phyloP scores from a whole-genome alignment of 768 basidiomycete genomes.

The Tephrocybe sp. region DNA sequence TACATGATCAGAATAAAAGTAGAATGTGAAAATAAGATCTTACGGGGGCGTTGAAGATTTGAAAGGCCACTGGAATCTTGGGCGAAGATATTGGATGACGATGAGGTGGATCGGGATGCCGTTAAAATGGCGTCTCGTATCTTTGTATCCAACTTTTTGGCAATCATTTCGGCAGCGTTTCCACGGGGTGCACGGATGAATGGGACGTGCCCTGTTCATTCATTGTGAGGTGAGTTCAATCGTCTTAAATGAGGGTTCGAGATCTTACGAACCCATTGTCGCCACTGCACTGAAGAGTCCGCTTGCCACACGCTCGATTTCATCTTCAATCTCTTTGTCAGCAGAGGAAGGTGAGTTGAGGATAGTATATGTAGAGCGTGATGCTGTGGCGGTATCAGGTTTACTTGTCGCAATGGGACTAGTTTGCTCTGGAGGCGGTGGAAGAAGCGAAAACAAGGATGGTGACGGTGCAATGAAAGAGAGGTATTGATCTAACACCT shows the following conservation, averaged over 20 bases:
- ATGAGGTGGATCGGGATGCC: slow-evolving; percentile 53
- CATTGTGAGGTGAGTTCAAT: slow-evolving; percentile 3
- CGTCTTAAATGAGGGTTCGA: background rate
- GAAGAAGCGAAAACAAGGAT: slow-evolving; percentile 87
- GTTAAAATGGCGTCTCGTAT: slow-evolving; percentile 82
- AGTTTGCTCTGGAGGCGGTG: slow-evolving; percentile 43
- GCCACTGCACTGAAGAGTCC: slow-evolving; percentile 91
- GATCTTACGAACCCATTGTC: slow-evolving; percentile 65
- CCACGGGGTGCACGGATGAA: slow-evolving; percentile 93
- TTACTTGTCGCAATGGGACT: slow-evolving; percentile 32
- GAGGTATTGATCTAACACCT: slow-evolving; percentile 96
- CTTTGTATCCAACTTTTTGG: slow-evolving; percentile 89
- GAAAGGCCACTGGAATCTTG: slow-evolving; percentile 83
- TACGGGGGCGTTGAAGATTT: slow-evolving; percentile 85
- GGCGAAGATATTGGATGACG: slow-evolving; percentile 60
- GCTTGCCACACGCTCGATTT: slow-evolving; percentile 87
- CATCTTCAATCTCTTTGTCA: slow-evolving; percentile 88
- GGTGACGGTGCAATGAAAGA: slow-evolving; percentile 94
- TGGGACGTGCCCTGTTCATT: slow-evolving; percentile 74
- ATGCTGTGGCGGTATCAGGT: slow-evolving; percentile 28
- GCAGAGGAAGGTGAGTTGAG: slow-evolving; percentile 89
- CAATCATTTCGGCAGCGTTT: slow-evolving; percentile 99
- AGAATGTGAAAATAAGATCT: background rate
- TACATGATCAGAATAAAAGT: slow-evolving; percentile 10
- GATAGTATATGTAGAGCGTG: slow-evolving; percentile 72